Conservation (phyloP, 129 eudicot species). For the Pittosporum tobira region DNA sequence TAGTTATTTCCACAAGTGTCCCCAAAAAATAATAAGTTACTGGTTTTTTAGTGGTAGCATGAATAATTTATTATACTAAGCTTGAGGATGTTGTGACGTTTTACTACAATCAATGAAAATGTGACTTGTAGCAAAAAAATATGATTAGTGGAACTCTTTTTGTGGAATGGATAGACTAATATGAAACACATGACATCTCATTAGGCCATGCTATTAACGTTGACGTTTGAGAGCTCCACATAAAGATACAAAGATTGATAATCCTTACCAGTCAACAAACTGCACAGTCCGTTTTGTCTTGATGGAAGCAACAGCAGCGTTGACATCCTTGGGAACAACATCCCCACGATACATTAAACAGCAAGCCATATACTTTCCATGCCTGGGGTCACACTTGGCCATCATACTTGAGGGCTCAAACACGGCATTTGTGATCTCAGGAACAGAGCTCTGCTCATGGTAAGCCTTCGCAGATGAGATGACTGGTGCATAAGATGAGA, state of each 20-base stretch:
- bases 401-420: constrained; percentile 75
- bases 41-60: too few species aligned
- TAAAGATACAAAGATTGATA: neutral
- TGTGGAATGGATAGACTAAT: too few species aligned
- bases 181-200: too few species aligned
- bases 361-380: constrained; percentile 75
- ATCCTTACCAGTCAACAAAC: constrained; percentile 70
- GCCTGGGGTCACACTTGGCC: constrained; percentile 83
- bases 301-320: constrained; percentile 61
- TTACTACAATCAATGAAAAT: too few species aligned
- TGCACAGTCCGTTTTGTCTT: constrained; percentile 63
- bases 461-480: constrained; percentile 62
- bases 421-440: constrained; percentile 64
- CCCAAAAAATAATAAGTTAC: too few species aligned
- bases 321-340: constrained; percentile 73
- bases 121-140: too few species aligned
- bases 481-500: constrained; percentile 74
- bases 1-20: too few species aligned
- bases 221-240: too few species aligned
- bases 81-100: too few species aligned
- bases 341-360: constrained; percentile 81
- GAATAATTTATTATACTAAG: too few species aligned
- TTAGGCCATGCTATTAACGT: too few species aligned
- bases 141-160: too few species aligned
- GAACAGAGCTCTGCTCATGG: constrained; percentile 62